Conservation (phyloP, 2,329 filamentous ascomycete species). For the Phyllosticta citribraziliensis region DNA sequence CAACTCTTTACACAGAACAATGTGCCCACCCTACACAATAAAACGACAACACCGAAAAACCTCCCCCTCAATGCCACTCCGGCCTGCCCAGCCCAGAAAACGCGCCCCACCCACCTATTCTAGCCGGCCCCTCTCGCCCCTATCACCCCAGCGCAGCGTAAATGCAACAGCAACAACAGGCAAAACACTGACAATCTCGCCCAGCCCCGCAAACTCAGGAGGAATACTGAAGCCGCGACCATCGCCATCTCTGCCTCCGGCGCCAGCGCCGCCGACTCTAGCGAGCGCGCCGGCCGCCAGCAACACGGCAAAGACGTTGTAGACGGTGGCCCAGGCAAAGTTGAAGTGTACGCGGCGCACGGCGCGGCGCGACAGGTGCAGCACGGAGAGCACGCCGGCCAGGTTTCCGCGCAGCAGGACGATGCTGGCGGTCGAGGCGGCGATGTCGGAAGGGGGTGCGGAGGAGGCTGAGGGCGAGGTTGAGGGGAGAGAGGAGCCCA, state of each 20-base stretch:
- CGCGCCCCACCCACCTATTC: background rate
- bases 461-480: background rate
- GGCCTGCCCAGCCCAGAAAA: no score
- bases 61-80: no score
- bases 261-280: slow-evolving; percentile 23
- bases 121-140: background rate
- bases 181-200: slow-evolving; percentile 64
- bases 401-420: slow-evolving; percentile 54
- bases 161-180: slow-evolving; percentile 55
- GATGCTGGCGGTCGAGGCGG: slow-evolving; percentile 57
- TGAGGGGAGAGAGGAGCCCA: slow-evolving; percentile 23
- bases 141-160: slow-evolving; percentile 30
- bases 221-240: slow-evolving; percentile 35
- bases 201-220: slow-evolving; percentile 57
- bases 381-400: slow-evolving; percentile 45
- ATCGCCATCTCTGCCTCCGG: background rate
- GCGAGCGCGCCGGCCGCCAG: slow-evolving; percentile 59
- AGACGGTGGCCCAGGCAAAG: slow-evolving; percentile 59
- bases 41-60: no score
- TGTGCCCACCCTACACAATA: no score
- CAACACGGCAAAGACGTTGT: slow-evolving; percentile 60
- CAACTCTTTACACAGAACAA: no score
- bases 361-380: slow-evolving; percentile 42
- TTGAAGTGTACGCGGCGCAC: slow-evolving; percentile 47
- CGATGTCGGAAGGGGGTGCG: slow-evolving; percentile 45